Base-by-base conservation (phyloP, 2,329 filamentous ascomycete species). In the Epichloe elymi region DNA sequence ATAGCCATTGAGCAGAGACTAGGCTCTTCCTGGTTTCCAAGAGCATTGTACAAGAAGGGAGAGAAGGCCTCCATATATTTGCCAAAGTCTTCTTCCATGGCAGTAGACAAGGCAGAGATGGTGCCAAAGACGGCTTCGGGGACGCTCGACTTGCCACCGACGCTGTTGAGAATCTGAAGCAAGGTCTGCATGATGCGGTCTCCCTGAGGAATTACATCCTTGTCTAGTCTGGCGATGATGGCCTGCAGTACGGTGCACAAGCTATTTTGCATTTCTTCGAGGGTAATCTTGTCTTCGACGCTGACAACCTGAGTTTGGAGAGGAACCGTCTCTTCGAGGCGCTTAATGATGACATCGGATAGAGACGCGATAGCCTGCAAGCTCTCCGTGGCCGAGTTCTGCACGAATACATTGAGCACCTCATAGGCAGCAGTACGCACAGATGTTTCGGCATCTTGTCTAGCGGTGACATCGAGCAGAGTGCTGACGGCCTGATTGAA, bases 191-290 rank as follows among this genome's bases (percentile, higher is more conserved):
- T 98, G 67, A 97, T 95, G 57, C 85, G 84, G 66, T 98, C 89
- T 51, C 89, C 89, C 65, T 91, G 88, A 15, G 91, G 89, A 55
- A 82, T 80, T 59, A 98, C 87, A 65, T 97, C 91, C 65, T 84
- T 84, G 69, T 97, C 93, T 26, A 98, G 76, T 52, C 93, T 85
- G 67, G 88, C 84, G 55, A 97, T 84, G 63, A 97, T 95, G 46
- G 88, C 84, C 70, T 96, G 83, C 47, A 97, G 75, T 40, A 97
- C 93, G 50, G 88, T 94, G 67, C 84, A 85, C 62, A 98, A 76
- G 67, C 90, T 96, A 48, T 90, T 96, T 73, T 97, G 93, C 80
- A 98, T 95, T 70, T 98, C 93, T 66, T 97, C 90, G 4, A 98
- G 78, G 5, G 87, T 94, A 58, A 97, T 88, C 68, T 85, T 91